Base-by-base conservation (phyloP, 2,329 filamentous ascomycete species). In the Fusarium stilboides region DNA sequence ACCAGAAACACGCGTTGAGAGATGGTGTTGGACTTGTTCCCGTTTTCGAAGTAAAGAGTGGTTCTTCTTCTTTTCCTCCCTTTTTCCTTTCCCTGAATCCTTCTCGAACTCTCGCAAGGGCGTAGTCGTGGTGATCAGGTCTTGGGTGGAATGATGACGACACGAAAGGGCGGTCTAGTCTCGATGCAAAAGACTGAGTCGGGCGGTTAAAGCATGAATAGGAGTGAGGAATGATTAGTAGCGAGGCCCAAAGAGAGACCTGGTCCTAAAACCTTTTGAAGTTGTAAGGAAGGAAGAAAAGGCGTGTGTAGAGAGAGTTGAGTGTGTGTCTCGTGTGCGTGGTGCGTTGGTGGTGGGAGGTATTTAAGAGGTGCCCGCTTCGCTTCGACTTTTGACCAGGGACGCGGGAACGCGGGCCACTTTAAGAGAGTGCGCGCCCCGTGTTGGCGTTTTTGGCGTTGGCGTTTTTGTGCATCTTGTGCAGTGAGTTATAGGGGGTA, bases 311-410 rank as follows among this genome's bases (percentile, higher is more conserved):
- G 52, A 31, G 28, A 54, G 52, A 31, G 28, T 31, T 46, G 10
- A 26, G 37, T 65, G 49, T 37, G 46, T 54, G 52, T 62, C 62
- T 67, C 62, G 68, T 71, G 68, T 65, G 63, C n/a, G 54, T 52
- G 57, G 57, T 63, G 62, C 33, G 45, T 57, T 50, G 68, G 60
- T 62, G 61, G 52, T 33, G 64, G 68, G 68, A 71, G 68, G 68
- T 70, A 70, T 70, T 70, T 70, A 70, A 71, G 49, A 69, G 68
- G 51, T 62, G 63, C 58, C 28, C 28, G 57, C 51, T 57, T 50
- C 37, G 46, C 49, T 65, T 42, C 39, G 39, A 19, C 17, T n/a
- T 31, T 31, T 20, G 45, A 52, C 51, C 42, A 52, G 45, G 61
- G 49, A 69, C 67, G 67, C 67, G 67, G 66, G 57, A 61, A 51